These are phyloP conservation scores for Pterulicium gracile DNA, from an alignment of 1,284 basidiomycete genomes.

Conservation along the genomic window DNA sequence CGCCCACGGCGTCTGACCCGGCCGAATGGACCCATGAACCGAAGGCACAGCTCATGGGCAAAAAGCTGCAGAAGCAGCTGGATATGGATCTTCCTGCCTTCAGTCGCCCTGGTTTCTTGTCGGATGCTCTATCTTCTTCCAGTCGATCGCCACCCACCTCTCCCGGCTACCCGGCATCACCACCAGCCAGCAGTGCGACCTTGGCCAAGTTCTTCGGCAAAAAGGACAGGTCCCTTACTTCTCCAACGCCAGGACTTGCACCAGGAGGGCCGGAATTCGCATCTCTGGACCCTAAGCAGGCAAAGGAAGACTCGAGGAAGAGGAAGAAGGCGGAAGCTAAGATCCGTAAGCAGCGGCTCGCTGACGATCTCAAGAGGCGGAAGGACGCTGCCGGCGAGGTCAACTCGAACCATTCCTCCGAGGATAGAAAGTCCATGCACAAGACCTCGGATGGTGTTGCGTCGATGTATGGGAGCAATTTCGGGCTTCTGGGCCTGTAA, in stretches of 20 bases:
- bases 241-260: background rate
- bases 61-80: too few relatives aligned
- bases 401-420: constrained; percentile 18
- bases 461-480: too few relatives aligned
- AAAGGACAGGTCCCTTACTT: background rate
- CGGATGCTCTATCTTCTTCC: constrained; percentile 3
- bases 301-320: constrained; percentile 33
- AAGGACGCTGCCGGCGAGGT: constrained; percentile 19
- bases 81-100: too few relatives aligned
- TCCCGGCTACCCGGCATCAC: background rate
- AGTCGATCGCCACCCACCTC: constrained; percentile 1
- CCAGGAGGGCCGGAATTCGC: background rate
- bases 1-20: too few relatives aligned
- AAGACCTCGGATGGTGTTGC: too few relatives aligned
- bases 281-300: constrained; percentile 20
- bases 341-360: constrained; percentile 25
- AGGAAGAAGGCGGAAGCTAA: constrained; percentile 33
- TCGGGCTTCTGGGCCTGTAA: too few relatives aligned
- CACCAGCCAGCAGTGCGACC: background rate
- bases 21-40: too few relatives aligned
- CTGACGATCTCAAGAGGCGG: constrained; percentile 27
- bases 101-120: too few relatives aligned
- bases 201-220: background rate
- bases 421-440: constrained; percentile 10
- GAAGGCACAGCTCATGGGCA: too few relatives aligned